Percentiles rank a stretch among this genome's conserved stretches.
Conservation (phyloP, 116 monocot species). For the Dioscorea cayenensis region DNA sequence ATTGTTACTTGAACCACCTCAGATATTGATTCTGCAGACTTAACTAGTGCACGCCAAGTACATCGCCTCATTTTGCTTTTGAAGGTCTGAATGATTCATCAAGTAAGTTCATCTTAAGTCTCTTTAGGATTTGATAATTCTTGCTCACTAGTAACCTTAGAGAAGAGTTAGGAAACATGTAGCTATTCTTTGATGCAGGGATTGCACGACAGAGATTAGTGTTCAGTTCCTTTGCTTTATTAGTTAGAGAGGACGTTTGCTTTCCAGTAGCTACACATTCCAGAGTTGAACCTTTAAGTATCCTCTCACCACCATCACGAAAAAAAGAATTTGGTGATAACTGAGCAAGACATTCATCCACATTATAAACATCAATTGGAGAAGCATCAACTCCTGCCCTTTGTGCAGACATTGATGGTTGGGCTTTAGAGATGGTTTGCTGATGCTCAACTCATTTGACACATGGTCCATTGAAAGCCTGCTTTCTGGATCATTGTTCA, state of each 20-base stretch:
- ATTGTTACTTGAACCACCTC: conserved; percentile 91
- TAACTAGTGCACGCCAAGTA: conserved; percentile 88
- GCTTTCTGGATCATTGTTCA: background rate
- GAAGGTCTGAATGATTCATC: conserved; percentile 70
- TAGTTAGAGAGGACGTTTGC: conserved; percentile 4
- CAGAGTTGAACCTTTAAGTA: background rate
- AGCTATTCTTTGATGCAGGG: conserved; percentile 6
- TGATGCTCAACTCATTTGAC: background rate
- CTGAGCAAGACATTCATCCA: background rate
- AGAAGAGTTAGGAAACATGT: conserved; percentile 56
- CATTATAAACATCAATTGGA: conserved; percentile 1
- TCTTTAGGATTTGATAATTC: conserved; percentile 52
- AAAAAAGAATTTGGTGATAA: conserved; percentile 10
- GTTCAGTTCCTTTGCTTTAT: conserved; percentile 7
- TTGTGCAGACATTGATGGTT: background rate
- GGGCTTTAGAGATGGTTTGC: conserved; percentile 6
- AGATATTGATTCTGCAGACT: conserved; percentile 73
- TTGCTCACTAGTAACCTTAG: conserved; percentile 58
- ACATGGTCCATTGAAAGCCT: background rate
- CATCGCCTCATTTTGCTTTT: conserved; percentile 46
- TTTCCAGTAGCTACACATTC: background rate
- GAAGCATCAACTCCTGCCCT: background rate
- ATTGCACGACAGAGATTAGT: background rate
- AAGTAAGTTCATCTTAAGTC: conserved; percentile 77
- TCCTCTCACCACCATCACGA: conserved; percentile 5